Base-by-base conservation (phyloP, 345 rosid species). In the Citrus reticulata region DNA sequence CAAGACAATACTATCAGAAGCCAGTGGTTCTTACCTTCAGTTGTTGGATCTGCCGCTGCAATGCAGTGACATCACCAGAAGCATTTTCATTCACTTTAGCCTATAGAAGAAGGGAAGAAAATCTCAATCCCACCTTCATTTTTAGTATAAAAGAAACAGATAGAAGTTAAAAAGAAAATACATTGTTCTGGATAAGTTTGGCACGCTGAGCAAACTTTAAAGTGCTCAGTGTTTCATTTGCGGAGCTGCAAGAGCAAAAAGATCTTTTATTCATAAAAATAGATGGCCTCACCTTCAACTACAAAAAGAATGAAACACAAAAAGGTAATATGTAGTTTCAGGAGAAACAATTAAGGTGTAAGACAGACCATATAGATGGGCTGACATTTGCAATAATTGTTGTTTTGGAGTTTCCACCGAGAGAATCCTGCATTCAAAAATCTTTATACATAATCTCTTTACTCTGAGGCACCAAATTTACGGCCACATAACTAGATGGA, bases 71-170 rank as follows among this genome's bases (percentile, higher is more conserved):
- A 84, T 95, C 97, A 74, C 97, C 98, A 6, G 98, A 90, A 80
- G 98, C 95, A 88, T 95, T 97, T 89, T 93, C 98, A 51, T 95
- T 95, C 78, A 95, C 97, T 84, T 87, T 88, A 82, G 98, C 98
- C 98, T 95, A 72, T 58, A 79, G 78, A 75, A 70, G 51, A 25
- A 85, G 35, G 57, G 81, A 77, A 75, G 40, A 60, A 72, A 71
- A 58, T 68, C 84, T 59, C 75, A 73, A 77, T 68, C 60, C 66
- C 25, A 6, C 58, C 54, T 42, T 68, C 57, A 63, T 25, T 80
- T 84, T 63, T 29, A 30, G 19, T 57, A 59, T 17, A 77, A 59
- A 27, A 81, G 37, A 63, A 35, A 69, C 19, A 75, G 80, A 75
- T 42, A 30, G 5, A 62, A 27, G 75, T 49, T 46, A 59, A 67